Evolutionary conservation across 1,139 yeast species (phyloP), one percentile per base, ranked within the genome.

Genomic region (Suhomyces chickasaworum): DNA sequence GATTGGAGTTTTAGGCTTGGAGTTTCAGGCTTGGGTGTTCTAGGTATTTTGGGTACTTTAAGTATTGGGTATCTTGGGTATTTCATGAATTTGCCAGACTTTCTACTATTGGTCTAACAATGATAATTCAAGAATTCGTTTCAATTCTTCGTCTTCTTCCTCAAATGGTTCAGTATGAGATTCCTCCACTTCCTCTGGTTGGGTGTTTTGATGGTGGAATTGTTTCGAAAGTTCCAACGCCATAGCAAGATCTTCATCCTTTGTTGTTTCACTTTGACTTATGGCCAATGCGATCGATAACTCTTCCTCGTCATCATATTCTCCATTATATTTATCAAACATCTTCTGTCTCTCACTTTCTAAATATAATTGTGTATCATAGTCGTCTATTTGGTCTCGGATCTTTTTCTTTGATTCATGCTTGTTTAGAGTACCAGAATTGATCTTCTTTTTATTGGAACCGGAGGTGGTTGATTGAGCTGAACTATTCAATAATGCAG

Each of bases 211-310:
- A 17, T 54, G 59, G 7, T 51, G 34, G 20, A 22, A 29, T 20
- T 47, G 50, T 37, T 46, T 51, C 42, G 55, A 55, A 25, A 54
- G 48, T 25, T 52, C 62, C 5, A 59, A 37, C 3, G 61, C 74
- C 41, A 49, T 37, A 32, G 55, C 50, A 17, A 70, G 54, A 16
- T 68, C 68, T 4, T 58, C 66, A 23, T 66, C 71, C 4, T 51
- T 57, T 7, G 46, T 39, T 41, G 41, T 40, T 39, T 47, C 44
- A 51, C 82, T 71, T 53, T 69, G 68, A 53, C 83, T 80, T 49
- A 81, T 56, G 1, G 84, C 85, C 52, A 80, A 55, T 0, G 85
- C 85, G 46, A 80, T 58, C 35, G 77, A 73, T 23, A 77, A 59
- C 56, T 73, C 81, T 38, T 74, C 84, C 13, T 71, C 75, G 1